A percentile compares a stretch with the other conserved stretches of the same genome.
Conservation (phyloP, 2,329 filamentous ascomycete genomes). For the Xylaria sp. region DNA sequence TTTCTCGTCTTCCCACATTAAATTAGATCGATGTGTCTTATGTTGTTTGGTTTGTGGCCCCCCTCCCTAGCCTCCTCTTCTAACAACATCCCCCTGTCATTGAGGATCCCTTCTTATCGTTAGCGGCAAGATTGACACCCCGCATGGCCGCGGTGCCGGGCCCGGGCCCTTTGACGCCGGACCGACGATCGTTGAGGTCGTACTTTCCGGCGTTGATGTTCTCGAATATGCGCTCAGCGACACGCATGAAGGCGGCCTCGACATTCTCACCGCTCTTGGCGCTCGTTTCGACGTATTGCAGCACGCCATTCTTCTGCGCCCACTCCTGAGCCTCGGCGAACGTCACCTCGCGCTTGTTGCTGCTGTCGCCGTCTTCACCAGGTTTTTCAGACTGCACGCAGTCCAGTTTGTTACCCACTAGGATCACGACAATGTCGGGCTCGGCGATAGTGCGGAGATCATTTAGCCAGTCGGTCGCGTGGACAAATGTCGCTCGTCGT, state of each 20-base stretch:
- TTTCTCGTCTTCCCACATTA: conserved; percentile 15
- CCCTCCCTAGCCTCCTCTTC: not conserved
- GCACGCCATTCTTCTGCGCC: conserved; percentile 83
- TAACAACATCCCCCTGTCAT: conserved; percentile 58
- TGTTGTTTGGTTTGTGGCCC: not conserved
- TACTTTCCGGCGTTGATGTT: conserved; percentile 97
- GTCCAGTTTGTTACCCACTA: conserved; percentile 96
- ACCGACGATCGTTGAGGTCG: conserved; percentile 89
- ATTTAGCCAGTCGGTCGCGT: conserved; percentile 91
- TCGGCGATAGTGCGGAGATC: conserved; percentile 95
- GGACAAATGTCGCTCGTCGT: conserved; percentile 80
- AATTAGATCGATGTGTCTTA: conserved; percentile 15
- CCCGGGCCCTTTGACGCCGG: conserved; percentile 81
- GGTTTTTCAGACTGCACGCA: conserved; percentile 58
- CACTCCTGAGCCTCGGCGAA: conserved; percentile 85
- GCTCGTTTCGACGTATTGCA: conserved; percentile 94
- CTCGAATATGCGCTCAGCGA: conserved; percentile 93
- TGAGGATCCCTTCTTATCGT: conserved; percentile 46
- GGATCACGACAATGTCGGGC: conserved; percentile 89
- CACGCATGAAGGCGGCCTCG: conserved; percentile 89
- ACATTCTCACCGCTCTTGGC: conserved; percentile 96
- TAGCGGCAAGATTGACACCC: conserved; percentile 53
- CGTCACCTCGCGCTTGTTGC: conserved; percentile 72
- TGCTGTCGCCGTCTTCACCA: conserved; percentile 38
- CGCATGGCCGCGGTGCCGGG: conserved; percentile 51